A percentile compares a stretch with the other conserved stretches of the same genome.
phyloP scores from a whole-genome alignment of 306 rosid species.

The Alnus rubra region DNA sequence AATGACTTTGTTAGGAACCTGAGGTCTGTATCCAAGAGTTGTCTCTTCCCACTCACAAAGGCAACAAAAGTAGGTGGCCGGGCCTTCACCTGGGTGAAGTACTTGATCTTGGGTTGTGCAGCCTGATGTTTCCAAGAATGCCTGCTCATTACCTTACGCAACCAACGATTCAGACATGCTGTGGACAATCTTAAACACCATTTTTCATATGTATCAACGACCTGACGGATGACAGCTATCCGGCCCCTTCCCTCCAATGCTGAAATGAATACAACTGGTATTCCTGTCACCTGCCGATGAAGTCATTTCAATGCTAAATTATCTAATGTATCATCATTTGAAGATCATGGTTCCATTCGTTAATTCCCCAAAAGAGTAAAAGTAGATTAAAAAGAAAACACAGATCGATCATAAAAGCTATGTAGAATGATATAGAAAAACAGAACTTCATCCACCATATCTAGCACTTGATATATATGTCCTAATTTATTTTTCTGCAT shows the following conservation, averaged over 20 bases:
- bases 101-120: slow-evolving; percentile 82
- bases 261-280: slow-evolving; percentile 83
- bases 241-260: slow-evolving; percentile 92
- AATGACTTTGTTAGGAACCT: slow-evolving; percentile 81
- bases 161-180: slow-evolving; percentile 91
- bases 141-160: slow-evolving; percentile 93
- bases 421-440: neutral
- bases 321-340: neutral
- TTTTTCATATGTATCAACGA: slow-evolving; percentile 74
- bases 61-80: slow-evolving; percentile 94
- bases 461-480: neutral
- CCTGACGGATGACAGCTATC: slow-evolving; percentile 59
- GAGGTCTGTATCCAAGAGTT: slow-evolving; percentile 66
- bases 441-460: neutral
- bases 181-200: slow-evolving; percentile 89
- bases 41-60: slow-evolving; percentile 75
- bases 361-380: neutral
- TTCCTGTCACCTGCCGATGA: slow-evolving; percentile 74
- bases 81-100: slow-evolving; percentile 96
- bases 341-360: neutral
- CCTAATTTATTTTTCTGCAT: neutral
- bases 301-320: slow-evolving; percentile 24
- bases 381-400: neutral
- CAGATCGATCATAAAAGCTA: neutral
- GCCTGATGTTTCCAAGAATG: slow-evolving; percentile 99